Conservation (phyloP, 768 basidiomycete genomes). For the Rhodotorula diobovata region DNA sequence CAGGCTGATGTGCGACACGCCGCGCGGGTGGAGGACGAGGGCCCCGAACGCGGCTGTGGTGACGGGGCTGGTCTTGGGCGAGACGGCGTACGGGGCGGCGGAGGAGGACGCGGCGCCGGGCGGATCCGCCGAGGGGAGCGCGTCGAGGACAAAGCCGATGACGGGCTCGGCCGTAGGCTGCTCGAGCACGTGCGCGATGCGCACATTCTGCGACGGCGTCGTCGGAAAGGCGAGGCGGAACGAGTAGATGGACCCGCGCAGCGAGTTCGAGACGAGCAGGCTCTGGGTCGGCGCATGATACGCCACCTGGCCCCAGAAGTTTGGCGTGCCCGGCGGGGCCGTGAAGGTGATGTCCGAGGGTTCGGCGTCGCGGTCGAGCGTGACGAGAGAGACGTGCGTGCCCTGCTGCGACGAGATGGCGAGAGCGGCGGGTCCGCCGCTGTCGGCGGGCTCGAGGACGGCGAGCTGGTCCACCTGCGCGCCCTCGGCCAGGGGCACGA, state of each 20-base stretch:
- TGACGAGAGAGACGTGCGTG: background rate
- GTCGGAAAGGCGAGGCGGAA: conserved; percentile 18
- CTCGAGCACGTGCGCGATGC: conserved; percentile 11
- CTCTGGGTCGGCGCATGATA: conserved; percentile 5
- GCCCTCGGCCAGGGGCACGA: background rate
- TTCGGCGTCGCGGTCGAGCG: background rate
- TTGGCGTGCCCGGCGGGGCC: background rate
- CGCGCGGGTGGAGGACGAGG: background rate
- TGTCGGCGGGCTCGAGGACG: conserved; percentile 3
- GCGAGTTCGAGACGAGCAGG: conserved; percentile 15
- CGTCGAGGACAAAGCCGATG: conserved; percentile 1
- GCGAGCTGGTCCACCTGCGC: background rate
- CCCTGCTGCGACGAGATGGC: conserved; percentile 1
- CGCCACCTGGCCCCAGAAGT: background rate
- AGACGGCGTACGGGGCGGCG: background rate
- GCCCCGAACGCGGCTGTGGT: background rate
- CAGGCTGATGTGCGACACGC: background rate
- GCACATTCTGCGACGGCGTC: background rate
- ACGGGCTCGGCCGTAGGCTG: conserved; percentile 3
- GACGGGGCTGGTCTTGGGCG: background rate
- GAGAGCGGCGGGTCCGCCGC: background rate
- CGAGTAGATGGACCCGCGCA: conserved; percentile 21
- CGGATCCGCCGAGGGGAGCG: background rate
- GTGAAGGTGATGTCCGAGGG: background rate
- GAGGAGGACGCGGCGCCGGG: background rate